Conservation (phyloP, 768 basidiomycete species). For the Filobasidium wieringae region DNA sequence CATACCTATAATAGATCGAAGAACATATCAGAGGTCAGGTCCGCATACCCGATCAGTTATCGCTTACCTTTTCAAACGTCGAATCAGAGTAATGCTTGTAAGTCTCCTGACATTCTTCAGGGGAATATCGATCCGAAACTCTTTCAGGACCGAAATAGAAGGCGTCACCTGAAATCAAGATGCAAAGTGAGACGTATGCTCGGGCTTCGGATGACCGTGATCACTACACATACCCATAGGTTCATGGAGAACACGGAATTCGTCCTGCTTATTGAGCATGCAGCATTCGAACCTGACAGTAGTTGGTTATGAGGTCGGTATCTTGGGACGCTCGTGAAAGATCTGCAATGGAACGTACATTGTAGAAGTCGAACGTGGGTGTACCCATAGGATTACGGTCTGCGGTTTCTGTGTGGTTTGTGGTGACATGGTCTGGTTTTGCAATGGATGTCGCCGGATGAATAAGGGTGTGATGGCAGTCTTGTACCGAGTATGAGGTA, state of each 20-base stretch:
- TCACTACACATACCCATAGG: slow-evolving; percentile 1
- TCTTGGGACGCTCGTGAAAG: too few species aligned
- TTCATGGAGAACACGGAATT: slow-evolving; percentile 24
- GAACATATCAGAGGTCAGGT: too few species aligned
- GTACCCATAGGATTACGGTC: slow-evolving; percentile 20
- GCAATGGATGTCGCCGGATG: too few species aligned
- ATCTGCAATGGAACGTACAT: too few species aligned
- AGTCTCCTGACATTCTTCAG: slow-evolving; percentile 10
- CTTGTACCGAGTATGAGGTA: too few species aligned
- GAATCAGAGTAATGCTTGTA: slow-evolving; percentile 13
- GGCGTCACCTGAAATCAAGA: slow-evolving; percentile 16
- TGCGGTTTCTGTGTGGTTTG: too few species aligned
- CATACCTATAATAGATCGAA: too few species aligned
- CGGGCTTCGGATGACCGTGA: not conserved
- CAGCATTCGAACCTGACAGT: slow-evolving; percentile 27
- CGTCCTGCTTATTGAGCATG: slow-evolving; percentile 10
- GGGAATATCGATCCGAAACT: slow-evolving; percentile 18
- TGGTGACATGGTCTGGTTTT: too few species aligned
- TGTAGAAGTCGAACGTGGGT: slow-evolving; percentile 16
- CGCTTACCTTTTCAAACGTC: not conserved
- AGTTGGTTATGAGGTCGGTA: too few species aligned
- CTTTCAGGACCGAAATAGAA: slow-evolving; percentile 22
- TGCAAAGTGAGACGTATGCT: not conserved
- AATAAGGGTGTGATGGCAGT: too few species aligned
- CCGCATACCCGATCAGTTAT: too few species aligned